Percentiles rank a stretch among this genome's conserved stretches.
Evolutionary conservation across 352 stramenopile genomes (phyloP).

Genomic region (Thraustochytrium striatum): DNA sequence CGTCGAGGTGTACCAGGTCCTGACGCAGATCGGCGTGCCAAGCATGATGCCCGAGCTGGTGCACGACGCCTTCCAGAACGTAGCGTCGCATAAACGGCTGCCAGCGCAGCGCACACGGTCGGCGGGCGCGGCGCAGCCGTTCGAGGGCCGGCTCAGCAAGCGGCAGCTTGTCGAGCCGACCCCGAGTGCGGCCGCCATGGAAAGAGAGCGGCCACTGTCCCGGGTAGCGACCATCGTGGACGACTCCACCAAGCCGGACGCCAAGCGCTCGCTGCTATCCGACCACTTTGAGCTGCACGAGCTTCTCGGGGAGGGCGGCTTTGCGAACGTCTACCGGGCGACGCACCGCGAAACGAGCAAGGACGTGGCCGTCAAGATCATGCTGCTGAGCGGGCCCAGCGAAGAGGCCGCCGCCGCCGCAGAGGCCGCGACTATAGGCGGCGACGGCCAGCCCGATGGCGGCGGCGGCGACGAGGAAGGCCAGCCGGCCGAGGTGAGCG

Average conservation of each 20-base stretch:
- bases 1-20: background rate
- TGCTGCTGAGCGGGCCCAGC: constrained; percentile 1
- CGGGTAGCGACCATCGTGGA: constrained; percentile 2
- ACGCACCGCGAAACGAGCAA: background rate
- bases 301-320: constrained; percentile 25
- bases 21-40: background rate
- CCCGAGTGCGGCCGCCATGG: constrained; percentile 10
- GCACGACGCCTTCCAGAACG: background rate
- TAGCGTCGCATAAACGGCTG: too few relatives aligned
- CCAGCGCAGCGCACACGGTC: too few relatives aligned
- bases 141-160: background rate
- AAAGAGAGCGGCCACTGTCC: background rate
- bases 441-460: background rate
- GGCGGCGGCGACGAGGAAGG: background rate
- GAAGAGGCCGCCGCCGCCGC: background rate
- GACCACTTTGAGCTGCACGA: constrained; percentile 31
- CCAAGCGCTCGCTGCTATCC: background rate
- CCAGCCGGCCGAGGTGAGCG: background rate
- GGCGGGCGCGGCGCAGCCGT: too few relatives aligned
- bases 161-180: background rate
- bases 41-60: background rate
- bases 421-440: background rate
- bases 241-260: background rate
- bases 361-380: constrained; percentile 39
- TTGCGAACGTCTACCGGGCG: constrained; percentile 38